A percentile compares a stretch with the other conserved stretches of the same genome.
Conservation (phyloP, 495 filamentous ascomycete species). For the Penicillium robsamsonii region DNA sequence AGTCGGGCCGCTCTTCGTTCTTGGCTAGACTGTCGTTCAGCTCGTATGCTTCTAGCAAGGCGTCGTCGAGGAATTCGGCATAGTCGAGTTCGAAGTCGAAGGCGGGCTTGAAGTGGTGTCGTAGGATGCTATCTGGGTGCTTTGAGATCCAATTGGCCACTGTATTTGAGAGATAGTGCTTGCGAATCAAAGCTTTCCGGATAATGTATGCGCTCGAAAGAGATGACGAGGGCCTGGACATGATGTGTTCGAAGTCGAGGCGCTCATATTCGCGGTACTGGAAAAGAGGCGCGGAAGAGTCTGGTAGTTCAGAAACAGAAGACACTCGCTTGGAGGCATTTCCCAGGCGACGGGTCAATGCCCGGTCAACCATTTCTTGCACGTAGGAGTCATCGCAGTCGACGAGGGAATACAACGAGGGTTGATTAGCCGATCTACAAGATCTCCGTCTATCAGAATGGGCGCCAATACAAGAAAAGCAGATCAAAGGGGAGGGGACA, state of each 20-base stretch:
- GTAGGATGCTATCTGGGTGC: slow-evolving; percentile 66
- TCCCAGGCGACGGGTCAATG: slow-evolving; percentile 63
- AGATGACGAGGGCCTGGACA: slow-evolving; percentile 55
- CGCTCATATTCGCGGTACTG: slow-evolving; percentile 85
- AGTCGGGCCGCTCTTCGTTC: slow-evolving; percentile 51
- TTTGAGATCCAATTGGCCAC: slow-evolving; percentile 79
- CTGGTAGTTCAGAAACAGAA: slow-evolving; percentile 43
- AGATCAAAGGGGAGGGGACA: slow-evolving; percentile 21
- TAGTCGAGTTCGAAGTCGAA: slow-evolving; percentile 93
- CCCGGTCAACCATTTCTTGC: slow-evolving; percentile 72
- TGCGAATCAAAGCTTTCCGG: slow-evolving; percentile 95
- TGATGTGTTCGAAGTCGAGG: slow-evolving; percentile 73
- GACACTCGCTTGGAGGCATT: slow-evolving; percentile 42
- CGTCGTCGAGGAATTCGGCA: slow-evolving; percentile 93
- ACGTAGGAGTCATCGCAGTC: slow-evolving; percentile 85
- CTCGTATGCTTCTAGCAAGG: slow-evolving; percentile 84
- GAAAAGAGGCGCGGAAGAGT: slow-evolving; percentile 54
- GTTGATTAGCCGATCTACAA: slow-evolving; percentile 43
- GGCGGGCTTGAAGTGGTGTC: slow-evolving; percentile 64
- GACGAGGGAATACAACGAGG: slow-evolving; percentile 67
- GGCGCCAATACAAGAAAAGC: slow-evolving; percentile 5
- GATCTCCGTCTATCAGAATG: slow-evolving; percentile 40
- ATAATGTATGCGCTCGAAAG: slow-evolving; percentile 84
- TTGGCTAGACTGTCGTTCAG: slow-evolving; percentile 68
- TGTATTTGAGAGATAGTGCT: slow-evolving; percentile 85